Evolutionary conservation across 169 alveolate genomes (phyloP), one percentile per base, ranked within the genome.

Genomic region (Plasmodium fragile): DNA sequence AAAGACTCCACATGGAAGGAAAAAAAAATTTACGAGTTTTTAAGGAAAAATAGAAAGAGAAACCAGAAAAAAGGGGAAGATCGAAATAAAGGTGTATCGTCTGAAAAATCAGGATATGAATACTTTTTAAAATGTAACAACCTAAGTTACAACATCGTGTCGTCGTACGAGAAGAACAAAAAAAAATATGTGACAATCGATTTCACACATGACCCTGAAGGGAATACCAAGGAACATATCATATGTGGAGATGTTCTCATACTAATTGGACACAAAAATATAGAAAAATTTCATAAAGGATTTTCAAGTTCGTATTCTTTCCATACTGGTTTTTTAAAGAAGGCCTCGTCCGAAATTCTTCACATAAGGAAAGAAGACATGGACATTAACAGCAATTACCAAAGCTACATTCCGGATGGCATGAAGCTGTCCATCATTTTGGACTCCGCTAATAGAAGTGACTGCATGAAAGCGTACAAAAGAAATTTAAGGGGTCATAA

Each of bases 221-320:
- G 96, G 30, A 94, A 95, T 83, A n/a, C 77, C 25, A 82, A 95
- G 83, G 92, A 96, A 11, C 85, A 94, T 25, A 92, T 95, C 10
- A 78, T 96, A 30, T 75, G 95, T 69, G 97, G 97, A 3, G 97
- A 96, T 80, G 77, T 96, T 18, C 75, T 92, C n/a, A 87, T 96
- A 41, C 45, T 96, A 32, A 93, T 96, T 28, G 97, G 95, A 30
- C 93, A 92, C 39, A 91, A 91, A 69, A 80, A 91, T 91, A 52
- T 79, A 75, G 92, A 95, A 52, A 95, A 95, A 82, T 77, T 45
- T 59, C 79, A 55, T 78, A 89, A 89, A 93, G 93, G 95, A 55
- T 83, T 92, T 93, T 71, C 85, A 73, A 53, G 96, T 87, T 59
- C 96, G 7, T 96, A 93, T 87, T 92, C 96, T 34, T 96, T 96